Evolutionary conservation across 78 protist species (phyloP).

Genomic region (Trichosphaerium sp.): DNA sequence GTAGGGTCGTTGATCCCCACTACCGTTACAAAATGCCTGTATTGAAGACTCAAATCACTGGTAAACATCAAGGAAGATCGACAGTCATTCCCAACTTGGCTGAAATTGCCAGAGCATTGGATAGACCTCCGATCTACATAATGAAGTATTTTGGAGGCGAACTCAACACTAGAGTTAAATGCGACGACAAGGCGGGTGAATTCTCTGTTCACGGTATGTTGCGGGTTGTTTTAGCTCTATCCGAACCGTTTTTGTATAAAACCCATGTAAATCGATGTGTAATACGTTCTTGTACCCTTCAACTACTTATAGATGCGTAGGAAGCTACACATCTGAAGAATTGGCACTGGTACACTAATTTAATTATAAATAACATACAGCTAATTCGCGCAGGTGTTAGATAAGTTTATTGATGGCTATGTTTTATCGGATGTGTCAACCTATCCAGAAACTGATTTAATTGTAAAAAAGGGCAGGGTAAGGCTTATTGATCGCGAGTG

Average conservation of each 20-base stretch:
- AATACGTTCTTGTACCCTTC: no score
- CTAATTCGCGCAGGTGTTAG: conserved; percentile 41
- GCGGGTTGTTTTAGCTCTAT: no score
- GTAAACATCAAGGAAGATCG: conserved; percentile 89
- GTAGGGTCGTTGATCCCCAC: conserved; percentile 29
- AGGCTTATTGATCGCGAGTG: neutral
- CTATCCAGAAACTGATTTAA: conserved; percentile 69
- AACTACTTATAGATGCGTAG: no score
- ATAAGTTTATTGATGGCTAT: conserved; percentile 68
- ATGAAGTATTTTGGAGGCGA: conserved; percentile 80
- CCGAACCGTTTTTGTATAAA: no score
- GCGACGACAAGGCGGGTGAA: conserved; percentile 26
- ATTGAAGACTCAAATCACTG: conserved; percentile 48
- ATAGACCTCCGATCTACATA: conserved; percentile 60
- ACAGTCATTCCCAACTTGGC: conserved; percentile 77
- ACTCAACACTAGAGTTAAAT: conserved; percentile 67
- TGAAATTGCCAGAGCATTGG: conserved; percentile 67
- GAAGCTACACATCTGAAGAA: neutral
- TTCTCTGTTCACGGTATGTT: conserved; percentile 77
- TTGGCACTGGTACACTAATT: neutral
- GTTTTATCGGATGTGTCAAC: conserved; percentile 75
- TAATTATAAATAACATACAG: conserved; percentile 16
- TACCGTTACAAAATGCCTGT: conserved; percentile 88
- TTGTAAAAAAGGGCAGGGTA: conserved; percentile 4
- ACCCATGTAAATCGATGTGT: no score